Percentiles rank a stretch among this genome's conserved stretches.
phyloP scores from a whole-genome alignment of 2,329 filamentous ascomycete species.

The Xylaria sp. region DNA sequence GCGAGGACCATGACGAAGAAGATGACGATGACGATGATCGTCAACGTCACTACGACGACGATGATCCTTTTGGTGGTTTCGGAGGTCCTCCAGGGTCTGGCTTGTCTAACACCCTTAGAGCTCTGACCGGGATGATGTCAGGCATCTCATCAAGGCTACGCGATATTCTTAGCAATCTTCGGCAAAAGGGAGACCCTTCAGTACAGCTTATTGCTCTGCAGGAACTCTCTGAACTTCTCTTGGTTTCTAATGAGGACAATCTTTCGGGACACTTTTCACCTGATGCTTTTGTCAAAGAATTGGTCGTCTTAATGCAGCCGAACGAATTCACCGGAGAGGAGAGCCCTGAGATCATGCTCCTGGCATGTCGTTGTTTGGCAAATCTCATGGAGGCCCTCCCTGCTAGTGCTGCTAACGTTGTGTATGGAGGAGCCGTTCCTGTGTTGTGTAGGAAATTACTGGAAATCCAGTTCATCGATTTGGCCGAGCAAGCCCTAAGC shows the following conservation, averaged over 20 bases:
- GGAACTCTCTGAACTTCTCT: constrained; percentile 89
- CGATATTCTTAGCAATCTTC: constrained; percentile 78
- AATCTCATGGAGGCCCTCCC: constrained; percentile 98
- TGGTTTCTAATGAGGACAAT: constrained; percentile 97
- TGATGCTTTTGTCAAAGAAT: constrained; percentile 93
- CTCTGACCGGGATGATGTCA: constrained; percentile 91
- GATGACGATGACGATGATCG: constrained; percentile 66
- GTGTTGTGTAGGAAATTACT: constrained; percentile 94
- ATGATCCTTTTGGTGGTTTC: constrained; percentile 72
- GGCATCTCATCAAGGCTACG: constrained; percentile 82
- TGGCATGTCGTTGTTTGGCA: constrained; percentile 93
- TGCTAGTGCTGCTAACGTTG: constrained; percentile 91
- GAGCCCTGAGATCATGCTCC: constrained; percentile 95
- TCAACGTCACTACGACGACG: constrained; percentile 71
- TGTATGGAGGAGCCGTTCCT: constrained; percentile 96
- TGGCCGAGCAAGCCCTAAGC: constrained; percentile 95
- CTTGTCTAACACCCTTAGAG: constrained; percentile 83
- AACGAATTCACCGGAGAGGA: constrained; percentile 84
- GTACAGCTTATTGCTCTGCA: constrained; percentile 91
- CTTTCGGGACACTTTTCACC: constrained; percentile 94
- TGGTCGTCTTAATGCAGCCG: constrained; percentile 90
- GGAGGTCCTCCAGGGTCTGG: constrained; percentile 72
- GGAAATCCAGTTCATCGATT: constrained; percentile 96
- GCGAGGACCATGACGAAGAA: constrained; percentile 57
- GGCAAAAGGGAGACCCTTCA: constrained; percentile 84